phyloP scores from a whole-genome alignment of 805 yeast species.

The Wickerhamiella qilinensis region DNA sequence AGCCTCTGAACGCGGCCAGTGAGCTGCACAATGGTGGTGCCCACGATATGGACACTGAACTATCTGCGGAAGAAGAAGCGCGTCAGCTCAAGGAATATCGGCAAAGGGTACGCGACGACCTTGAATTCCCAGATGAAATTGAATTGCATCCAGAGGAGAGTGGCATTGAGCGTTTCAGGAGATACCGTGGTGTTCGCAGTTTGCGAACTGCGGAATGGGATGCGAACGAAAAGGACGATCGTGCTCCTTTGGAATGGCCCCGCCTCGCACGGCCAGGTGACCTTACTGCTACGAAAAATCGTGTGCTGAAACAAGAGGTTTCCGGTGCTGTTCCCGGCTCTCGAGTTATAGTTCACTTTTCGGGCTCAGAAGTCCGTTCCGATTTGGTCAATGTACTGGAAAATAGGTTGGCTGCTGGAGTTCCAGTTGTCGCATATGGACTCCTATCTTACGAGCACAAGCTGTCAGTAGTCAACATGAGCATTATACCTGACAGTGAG shows the following conservation, averaged over 20 bases:
- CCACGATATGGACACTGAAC: conserved; percentile 28
- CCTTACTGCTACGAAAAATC: conserved; percentile 60
- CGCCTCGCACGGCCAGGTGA: conserved; percentile 59
- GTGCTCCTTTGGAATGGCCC: conserved; percentile 64
- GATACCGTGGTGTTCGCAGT: conserved; percentile 79
- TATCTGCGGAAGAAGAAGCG: conserved; percentile 69
- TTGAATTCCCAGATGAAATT: conserved; percentile 90
- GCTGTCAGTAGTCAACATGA: conserved; percentile 63
- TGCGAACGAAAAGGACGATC: conserved; percentile 61
- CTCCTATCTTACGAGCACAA: conserved; percentile 77
- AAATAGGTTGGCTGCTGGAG: conserved; percentile 14
- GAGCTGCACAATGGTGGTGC: conserved; percentile 50
- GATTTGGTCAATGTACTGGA: neutral
- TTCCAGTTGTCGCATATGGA: conserved; percentile 55
- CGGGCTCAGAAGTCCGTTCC: conserved; percentile 12
- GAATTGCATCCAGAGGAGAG: conserved; percentile 65
- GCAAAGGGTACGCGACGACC: conserved; percentile 59
- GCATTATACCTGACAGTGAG: conserved; percentile 79
- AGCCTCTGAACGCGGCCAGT: conserved; percentile 40
- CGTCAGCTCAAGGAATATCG: conserved; percentile 58
- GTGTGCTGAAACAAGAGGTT: conserved; percentile 43
- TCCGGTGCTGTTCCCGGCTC: conserved; percentile 36
- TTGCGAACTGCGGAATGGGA: conserved; percentile 76
- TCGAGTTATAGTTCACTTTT: conserved; percentile 40
- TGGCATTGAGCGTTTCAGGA: conserved; percentile 55